Evolutionary conservation across 306 rosid genomes (phyloP).

Genomic region (Cucurbita pepo): DNA sequence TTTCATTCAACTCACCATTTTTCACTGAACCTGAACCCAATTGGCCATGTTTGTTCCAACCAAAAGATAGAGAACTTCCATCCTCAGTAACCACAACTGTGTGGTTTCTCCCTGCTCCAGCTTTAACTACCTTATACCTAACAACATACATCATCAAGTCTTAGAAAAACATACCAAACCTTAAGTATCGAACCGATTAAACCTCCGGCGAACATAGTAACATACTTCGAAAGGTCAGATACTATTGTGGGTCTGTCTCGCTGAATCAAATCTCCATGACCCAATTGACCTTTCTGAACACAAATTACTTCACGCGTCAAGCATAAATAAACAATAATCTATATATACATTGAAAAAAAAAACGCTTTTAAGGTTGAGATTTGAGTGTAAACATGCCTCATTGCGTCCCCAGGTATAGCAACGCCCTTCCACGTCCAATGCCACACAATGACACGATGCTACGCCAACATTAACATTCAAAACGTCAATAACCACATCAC

Average conservation of each 20-base stretch:
- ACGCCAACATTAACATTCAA: conserved; percentile 16
- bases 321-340: background rate
- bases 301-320: background rate
- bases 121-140: conserved; percentile 67
- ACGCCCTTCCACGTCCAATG: conserved; percentile 88
- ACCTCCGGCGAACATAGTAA: background rate
- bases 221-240: conserved; percentile 87
- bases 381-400: conserved; percentile 35
- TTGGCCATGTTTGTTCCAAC: conserved; percentile 98
- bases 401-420: conserved; percentile 99
- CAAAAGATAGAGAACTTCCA: conserved; percentile 76
- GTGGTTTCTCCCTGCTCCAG: conserved; percentile 80
- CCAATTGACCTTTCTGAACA: conserved; percentile 90
- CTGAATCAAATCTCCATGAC: conserved; percentile 86
- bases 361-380: conserved; percentile 2
- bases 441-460: conserved; percentile 94
- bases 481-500: background rate
- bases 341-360: background rate
- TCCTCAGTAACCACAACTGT: conserved; percentile 73
- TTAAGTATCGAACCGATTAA: background rate
- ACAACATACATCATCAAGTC: background rate
- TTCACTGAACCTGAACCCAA: conserved; percentile 64
- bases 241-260: conserved; percentile 97
- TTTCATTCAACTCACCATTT: conserved; percentile 42
- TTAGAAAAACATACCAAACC: background rate